A percentile compares a stretch with the other conserved stretches of the same genome.
These are phyloP conservation scores for Arachis monticola DNA, from an alignment of 331 rosid genomes.

Conservation along the genomic window DNA sequence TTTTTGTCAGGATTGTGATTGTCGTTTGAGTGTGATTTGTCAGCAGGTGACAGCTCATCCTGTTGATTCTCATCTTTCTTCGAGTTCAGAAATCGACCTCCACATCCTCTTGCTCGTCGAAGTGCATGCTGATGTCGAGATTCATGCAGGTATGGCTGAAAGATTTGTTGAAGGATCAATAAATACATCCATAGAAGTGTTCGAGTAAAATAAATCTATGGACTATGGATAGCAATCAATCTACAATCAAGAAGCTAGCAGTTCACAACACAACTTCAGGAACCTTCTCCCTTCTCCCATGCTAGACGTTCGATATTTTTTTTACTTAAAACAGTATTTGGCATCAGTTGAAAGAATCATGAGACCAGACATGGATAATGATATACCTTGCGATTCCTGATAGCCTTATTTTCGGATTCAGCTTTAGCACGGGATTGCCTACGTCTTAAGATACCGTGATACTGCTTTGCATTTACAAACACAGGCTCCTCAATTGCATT, in stretches of 20 bases:
- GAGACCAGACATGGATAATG: neutral
- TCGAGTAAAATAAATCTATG: conserved; percentile 11
- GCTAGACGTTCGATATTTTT: neutral
- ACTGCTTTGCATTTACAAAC: conserved; percentile 92
- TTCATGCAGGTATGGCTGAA: conserved; percentile 95
- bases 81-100: conserved; percentile 88
- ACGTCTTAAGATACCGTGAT: conserved; percentile 87
- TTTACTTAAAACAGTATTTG: neutral
- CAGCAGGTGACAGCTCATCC: conserved; percentile 53
- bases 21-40: conserved; percentile 58
- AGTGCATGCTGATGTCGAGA: conserved; percentile 90
- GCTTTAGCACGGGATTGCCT: conserved; percentile 97
- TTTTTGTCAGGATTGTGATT: conserved; percentile 65
- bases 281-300: conserved; percentile 7
- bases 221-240: neutral
- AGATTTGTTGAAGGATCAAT: neutral
- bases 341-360: neutral
- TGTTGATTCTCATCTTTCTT: conserved; percentile 68
- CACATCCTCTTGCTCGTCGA: conserved; percentile 91
- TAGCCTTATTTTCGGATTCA: conserved; percentile 78
- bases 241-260: conserved; percentile 25
- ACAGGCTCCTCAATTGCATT: conserved; percentile 94
- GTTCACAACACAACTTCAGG: conserved; percentile 25
- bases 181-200: conserved; percentile 14
- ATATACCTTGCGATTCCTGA: conserved; percentile 77